Percentiles rank a stretch among this genome's conserved stretches.
Evolutionary conservation across 176 grass and related monocot species (phyloP).

Genomic region (Carex scoparia): DNA sequence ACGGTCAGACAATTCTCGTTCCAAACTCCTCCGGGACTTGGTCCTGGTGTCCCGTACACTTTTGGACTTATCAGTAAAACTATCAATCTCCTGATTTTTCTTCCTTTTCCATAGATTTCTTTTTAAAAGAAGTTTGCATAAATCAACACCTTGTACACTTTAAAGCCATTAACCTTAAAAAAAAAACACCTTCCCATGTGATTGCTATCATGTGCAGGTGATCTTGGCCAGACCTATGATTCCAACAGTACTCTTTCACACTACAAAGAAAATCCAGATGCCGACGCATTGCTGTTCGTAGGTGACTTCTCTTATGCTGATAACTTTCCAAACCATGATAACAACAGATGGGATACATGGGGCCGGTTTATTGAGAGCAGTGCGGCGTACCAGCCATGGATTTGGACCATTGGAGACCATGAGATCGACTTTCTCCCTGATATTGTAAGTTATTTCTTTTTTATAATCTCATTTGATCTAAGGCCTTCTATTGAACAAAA

Average conservation of each 20-base stretch:
- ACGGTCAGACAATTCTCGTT: conserved; percentile 60
- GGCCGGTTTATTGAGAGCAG: conserved; percentile 52
- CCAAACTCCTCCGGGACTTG: conserved; percentile 50
- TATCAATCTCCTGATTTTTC: background rate
- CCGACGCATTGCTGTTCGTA: conserved; percentile 40
- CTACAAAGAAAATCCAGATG: conserved; percentile 27
- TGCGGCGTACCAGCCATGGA: conserved; percentile 62
- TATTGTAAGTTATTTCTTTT: conserved; percentile 26
- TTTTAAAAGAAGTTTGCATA: background rate
- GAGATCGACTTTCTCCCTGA: conserved; percentile 53
- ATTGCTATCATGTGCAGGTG: conserved; percentile 26
- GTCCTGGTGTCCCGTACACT: conserved; percentile 66
- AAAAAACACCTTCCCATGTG: background rate
- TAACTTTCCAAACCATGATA: conserved; percentile 44
- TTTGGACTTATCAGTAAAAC: conserved; percentile 66
- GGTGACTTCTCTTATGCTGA: conserved; percentile 72
- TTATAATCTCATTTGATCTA: background rate
- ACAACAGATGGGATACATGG: conserved; percentile 66
- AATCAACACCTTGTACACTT: background rate
- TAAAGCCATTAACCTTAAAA: too few relatives aligned
- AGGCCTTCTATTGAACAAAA: background rate
- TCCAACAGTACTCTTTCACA: conserved; percentile 59
- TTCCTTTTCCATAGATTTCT: background rate
- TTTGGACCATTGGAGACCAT: conserved; percentile 65
- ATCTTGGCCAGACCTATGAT: conserved; percentile 61